phyloP scores from a whole-genome alignment of 2,329 filamentous ascomycete genomes.

The Mycocentrospora acerina region DNA sequence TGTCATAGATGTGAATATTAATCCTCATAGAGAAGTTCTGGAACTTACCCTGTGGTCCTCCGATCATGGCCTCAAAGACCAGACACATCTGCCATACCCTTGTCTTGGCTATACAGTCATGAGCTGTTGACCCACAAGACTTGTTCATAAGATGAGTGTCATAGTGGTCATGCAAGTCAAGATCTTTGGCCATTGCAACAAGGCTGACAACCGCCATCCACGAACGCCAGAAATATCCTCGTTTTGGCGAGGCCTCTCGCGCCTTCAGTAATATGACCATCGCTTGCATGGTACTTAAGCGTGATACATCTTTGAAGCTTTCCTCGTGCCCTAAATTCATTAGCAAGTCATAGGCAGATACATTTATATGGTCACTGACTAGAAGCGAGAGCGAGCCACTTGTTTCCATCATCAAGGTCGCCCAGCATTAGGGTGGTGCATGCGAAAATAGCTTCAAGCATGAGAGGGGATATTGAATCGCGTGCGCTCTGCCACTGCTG shows the following conservation, averaged over 20 bases:
- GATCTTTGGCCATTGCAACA: slow-evolving; percentile 88
- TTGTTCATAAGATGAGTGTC: slow-evolving; percentile 73
- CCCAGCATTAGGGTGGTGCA: slow-evolving; percentile 83
- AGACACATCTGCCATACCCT: slow-evolving; percentile 89
- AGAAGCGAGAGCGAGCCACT: slow-evolving; percentile 88
- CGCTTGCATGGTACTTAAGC: slow-evolving; percentile 88
- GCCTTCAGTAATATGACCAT: slow-evolving; percentile 86
- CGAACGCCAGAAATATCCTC: slow-evolving; percentile 93
- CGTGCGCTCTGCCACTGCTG: slow-evolving; percentile 85
- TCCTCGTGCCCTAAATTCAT: slow-evolving; percentile 72
- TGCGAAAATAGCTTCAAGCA: slow-evolving; percentile 88
- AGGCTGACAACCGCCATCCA: slow-evolving; percentile 96
- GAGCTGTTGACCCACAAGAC: slow-evolving; percentile 65
- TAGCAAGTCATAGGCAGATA: slow-evolving; percentile 10
- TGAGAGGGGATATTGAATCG: slow-evolving; percentile 81
- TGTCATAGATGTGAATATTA: slow-evolving; percentile 14
- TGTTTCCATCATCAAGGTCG: slow-evolving; percentile 79
- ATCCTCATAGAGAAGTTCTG: not conserved
- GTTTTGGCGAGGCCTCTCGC: slow-evolving; percentile 85
- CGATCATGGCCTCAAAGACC: slow-evolving; percentile 87
- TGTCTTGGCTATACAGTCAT: slow-evolving; percentile 81
- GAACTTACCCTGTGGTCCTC: slow-evolving; percentile 78
- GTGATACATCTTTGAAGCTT: slow-evolving; percentile 88
- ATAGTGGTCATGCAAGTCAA: slow-evolving; percentile 85
- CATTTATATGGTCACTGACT: slow-evolving; percentile 57